phyloP scores from a whole-genome alignment of 208 protist species.

The Histomonas meleagridis region DNA sequence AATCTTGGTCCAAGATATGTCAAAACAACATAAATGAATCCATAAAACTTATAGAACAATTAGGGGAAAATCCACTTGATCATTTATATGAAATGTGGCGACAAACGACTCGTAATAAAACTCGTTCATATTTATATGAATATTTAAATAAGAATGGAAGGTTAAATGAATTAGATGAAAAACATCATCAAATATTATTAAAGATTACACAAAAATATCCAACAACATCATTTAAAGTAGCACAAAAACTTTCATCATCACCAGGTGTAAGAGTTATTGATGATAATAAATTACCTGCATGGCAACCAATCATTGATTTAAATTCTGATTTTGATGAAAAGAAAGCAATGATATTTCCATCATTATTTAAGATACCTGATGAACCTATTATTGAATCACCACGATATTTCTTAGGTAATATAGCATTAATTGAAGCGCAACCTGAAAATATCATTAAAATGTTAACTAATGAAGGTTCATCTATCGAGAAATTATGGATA shows the following conservation, averaged over 20 bases:
- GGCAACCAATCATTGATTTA: constrained; percentile 27
- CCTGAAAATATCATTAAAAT: background rate
- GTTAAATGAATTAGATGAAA: background rate
- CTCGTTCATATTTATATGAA: background rate
- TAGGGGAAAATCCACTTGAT: background rate
- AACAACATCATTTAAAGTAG: background rate
- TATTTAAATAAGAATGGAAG: background rate
- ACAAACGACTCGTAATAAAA: background rate
- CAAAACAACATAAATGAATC: background rate
- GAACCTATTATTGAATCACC: background rate
- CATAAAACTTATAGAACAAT: background rate
- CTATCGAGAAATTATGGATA: background rate
- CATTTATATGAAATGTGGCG: constrained; percentile 1
- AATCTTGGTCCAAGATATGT: background rate
- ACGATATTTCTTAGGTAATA: background rate
- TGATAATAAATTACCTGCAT: background rate
- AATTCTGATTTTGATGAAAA: constrained; percentile 27
- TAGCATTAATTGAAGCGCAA: constrained; percentile 2
- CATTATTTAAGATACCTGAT: background rate
- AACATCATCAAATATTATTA: background rate
- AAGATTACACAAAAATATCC: constrained; percentile 27
- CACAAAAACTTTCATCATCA: background rate
- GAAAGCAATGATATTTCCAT: background rate
- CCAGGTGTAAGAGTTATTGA: background rate
- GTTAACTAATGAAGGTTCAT: background rate